Evolutionary conservation across 768 basidiomycete genomes (phyloP).

Genomic region (Lanmaoa rubissima): DNA sequence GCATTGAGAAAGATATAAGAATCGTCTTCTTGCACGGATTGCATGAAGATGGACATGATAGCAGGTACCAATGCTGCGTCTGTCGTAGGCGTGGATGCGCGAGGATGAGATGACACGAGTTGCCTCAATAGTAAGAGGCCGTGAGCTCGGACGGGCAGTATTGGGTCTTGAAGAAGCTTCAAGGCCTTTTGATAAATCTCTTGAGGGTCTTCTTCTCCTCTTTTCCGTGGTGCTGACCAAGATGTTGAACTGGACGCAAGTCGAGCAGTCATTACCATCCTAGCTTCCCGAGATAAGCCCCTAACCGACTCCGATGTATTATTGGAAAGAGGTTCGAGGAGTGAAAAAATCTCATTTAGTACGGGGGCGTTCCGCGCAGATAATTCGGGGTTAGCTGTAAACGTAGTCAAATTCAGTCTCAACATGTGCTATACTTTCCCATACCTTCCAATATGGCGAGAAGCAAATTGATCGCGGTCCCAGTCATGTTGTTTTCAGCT

Average conservation of each 20-base stretch:
- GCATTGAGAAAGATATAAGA: conserved; percentile 95
- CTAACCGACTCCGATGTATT: conserved; percentile 49
- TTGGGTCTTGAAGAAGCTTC: conserved; percentile 84
- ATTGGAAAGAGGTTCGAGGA: conserved; percentile 57
- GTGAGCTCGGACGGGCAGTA: conserved; percentile 92
- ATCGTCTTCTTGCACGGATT: conserved; percentile 85
- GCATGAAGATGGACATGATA: conserved; percentile 84
- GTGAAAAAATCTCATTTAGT: conserved; percentile 66
- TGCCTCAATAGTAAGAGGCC: conserved; percentile 81
- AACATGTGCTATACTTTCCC: not conserved
- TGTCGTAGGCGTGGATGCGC: conserved; percentile 17
- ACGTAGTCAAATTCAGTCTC: not conserved
- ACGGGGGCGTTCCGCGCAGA: conserved; percentile 60
- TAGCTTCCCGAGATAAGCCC: conserved; percentile 70
- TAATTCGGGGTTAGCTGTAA: conserved; percentile 51
- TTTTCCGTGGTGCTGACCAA: conserved; percentile 16
- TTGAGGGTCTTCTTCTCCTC: conserved; percentile 38
- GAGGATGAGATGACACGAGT: conserved; percentile 50
- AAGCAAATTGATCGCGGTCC: conserved; percentile 77
- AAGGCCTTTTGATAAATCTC: conserved; percentile 85
- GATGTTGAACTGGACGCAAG: conserved; percentile 56
- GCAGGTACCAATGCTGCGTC: conserved; percentile 74
- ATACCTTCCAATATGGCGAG: conserved; percentile 86
- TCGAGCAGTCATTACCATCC: conserved; percentile 81
- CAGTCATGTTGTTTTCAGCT: conserved; percentile 62